phyloP scores from a whole-genome alignment of 805 yeast species.

The Starmera amethionina region DNA sequence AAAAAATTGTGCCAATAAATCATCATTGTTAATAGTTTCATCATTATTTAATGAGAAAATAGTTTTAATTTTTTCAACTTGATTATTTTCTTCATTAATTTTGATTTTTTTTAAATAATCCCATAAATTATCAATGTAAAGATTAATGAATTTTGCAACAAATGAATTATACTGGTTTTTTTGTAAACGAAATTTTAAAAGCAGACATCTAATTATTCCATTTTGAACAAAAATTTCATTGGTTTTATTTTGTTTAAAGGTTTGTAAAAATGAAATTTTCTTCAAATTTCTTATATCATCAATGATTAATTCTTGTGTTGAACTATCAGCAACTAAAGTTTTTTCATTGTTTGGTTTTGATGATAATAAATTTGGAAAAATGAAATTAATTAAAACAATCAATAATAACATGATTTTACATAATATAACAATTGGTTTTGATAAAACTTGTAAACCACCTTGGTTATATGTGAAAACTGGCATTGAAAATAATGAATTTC shows the following conservation, averaged over 20 bases:
- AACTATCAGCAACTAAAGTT: constrained; percentile 1
- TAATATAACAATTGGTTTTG: constrained; percentile 18
- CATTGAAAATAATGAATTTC: constrained; percentile 36
- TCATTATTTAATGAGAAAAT: constrained; percentile 15
- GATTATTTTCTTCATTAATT: constrained; percentile 7
- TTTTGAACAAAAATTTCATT: constrained; percentile 14
- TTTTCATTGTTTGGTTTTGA: constrained; percentile 1
- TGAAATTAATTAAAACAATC: constrained; percentile 17
- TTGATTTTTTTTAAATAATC: constrained; percentile 13
- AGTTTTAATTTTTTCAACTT: constrained; percentile 17
- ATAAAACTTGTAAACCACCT: constrained; percentile 18
- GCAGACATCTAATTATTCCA: constrained; percentile 16
- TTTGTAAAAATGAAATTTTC: constrained; percentile 9
- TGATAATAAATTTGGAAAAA: constrained; percentile 13
- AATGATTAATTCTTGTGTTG: neutral
- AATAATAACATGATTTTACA: constrained; percentile 18
- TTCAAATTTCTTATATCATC: constrained; percentile 16
- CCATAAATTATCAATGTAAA: constrained; percentile 20
- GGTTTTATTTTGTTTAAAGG: constrained; percentile 7
- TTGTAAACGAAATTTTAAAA: constrained; percentile 9
- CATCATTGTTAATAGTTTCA: constrained; percentile 19
- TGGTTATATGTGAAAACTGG: constrained; percentile 30
- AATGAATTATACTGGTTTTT: too few relatives aligned
- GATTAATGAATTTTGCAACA: constrained; percentile 8
- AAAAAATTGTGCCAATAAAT: constrained; percentile 12